Evolutionary conservation across 1,139 yeast species (phyloP).

Genomic region (Debaryomycetaceae sp.): DNA sequence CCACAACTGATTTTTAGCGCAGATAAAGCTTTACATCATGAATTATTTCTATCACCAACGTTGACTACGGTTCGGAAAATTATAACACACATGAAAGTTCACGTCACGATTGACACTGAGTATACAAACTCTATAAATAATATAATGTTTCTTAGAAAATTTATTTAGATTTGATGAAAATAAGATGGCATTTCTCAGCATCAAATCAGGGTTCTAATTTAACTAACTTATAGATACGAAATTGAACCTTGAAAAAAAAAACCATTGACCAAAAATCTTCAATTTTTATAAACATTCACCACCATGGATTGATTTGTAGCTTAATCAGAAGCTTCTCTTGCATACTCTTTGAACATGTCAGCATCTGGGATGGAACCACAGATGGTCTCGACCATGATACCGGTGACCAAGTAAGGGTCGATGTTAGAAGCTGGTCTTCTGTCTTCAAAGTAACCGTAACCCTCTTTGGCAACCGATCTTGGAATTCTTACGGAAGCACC

Average conservation of each 20-base stretch:
- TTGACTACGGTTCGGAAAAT: too few species aligned
- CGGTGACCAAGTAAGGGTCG: slow-evolving; percentile 97
- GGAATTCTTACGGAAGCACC: slow-evolving; percentile 99
- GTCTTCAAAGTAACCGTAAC: slow-evolving; percentile 97
- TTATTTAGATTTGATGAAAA: not conserved
- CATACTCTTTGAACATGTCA: slow-evolving; percentile 87
- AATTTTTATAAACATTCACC: not conserved
- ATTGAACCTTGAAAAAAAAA: not conserved
- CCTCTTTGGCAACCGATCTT: slow-evolving; percentile 97
- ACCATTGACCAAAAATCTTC: not conserved
- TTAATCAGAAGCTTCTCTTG: slow-evolving; percentile 57
- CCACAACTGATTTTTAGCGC: too few species aligned
- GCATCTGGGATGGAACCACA: slow-evolving; percentile 95
- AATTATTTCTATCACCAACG: too few species aligned
- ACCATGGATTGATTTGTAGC: not conserved
- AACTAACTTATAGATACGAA: not conserved
- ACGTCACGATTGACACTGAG: not conserved
- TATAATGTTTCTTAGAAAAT: not conserved
- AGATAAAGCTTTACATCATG: too few species aligned
- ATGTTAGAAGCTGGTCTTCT: slow-evolving; percentile 99
- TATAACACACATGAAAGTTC: too few species aligned
- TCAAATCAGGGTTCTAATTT: not conserved
- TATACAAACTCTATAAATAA: slow-evolving; percentile 4
- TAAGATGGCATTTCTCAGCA: not conserved
- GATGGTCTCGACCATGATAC: slow-evolving; percentile 95